Percentiles rank a stretch among this genome's conserved stretches.
phyloP scores from a whole-genome alignment of 139 green algal genomes.

The Diplosphaera chodatii region DNA sequence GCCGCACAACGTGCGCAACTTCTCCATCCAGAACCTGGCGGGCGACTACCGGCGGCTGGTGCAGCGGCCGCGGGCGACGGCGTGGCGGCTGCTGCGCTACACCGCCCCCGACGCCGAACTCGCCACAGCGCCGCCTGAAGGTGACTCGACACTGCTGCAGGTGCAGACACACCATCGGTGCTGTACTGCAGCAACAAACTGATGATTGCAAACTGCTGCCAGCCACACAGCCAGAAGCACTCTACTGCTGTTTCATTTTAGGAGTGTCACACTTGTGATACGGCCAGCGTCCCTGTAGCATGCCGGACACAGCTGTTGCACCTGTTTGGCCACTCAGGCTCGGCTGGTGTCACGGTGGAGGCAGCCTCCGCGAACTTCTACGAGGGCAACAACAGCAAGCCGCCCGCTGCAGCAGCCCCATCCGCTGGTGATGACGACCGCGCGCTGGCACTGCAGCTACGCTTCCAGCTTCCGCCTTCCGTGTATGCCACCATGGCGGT shows the following conservation, averaged over 20 bases:
- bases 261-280: no score
- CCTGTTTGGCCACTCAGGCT: no score
- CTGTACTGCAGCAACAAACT: no score
- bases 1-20: constrained; percentile 31
- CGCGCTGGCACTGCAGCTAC: constrained; percentile 55
- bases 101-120: constrained; percentile 53
- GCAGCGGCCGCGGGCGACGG: constrained; percentile 21
- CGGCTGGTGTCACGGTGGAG: neutral
- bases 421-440: neutral
- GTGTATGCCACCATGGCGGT: constrained; percentile 88
- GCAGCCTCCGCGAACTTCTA: neutral
- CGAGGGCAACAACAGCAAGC: neutral
- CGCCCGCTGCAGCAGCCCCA: neutral
- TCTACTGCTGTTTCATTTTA: no score
- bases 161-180: no score
- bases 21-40: constrained; percentile 38
- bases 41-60: constrained; percentile 73
- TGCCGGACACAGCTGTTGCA: no score
- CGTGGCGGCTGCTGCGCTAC: constrained; percentile 40
- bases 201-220: no score
- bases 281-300: no score
- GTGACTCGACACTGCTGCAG: neutral
- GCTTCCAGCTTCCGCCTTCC: constrained; percentile 73
- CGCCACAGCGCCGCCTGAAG: constrained; percentile 14
- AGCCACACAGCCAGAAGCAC: no score